Percentiles rank a stretch among this genome's conserved stretches.
These are phyloP conservation scores for Euphrasia arctica DNA, from an alignment of 305 asterid genomes.

Conservation along the genomic window DNA sequence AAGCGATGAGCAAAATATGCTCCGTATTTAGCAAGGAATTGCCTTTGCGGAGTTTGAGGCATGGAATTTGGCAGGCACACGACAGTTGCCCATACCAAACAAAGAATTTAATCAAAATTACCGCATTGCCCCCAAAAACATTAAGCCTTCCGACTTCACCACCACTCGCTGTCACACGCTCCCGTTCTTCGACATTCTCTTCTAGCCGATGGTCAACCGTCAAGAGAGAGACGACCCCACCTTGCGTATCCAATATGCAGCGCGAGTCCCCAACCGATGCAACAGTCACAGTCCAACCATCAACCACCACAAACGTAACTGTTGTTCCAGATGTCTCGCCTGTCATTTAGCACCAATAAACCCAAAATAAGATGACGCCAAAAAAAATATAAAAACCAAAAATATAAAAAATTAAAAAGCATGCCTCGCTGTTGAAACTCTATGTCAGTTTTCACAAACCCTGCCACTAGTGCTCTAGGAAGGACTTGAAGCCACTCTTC, in stretches of 20 bases:
- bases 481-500: conserved; percentile 95
- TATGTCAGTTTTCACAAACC: conserved; percentile 91
- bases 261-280: conserved; percentile 98
- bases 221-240: conserved; percentile 77
- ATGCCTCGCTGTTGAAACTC: conserved; percentile 87
- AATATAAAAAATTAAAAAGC: conserved; percentile 15
- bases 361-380: conserved; percentile 24
- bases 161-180: conserved; percentile 96
- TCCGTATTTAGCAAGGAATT: too few species aligned
- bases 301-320: conserved; percentile 85
- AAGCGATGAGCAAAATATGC: not conserved
- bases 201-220: conserved; percentile 96
- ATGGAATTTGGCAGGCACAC: too few species aligned
- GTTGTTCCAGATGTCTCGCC: conserved; percentile 97
- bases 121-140: conserved; percentile 90
- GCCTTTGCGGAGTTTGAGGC: too few species aligned
- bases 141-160: conserved; percentile 98
- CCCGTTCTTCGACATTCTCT: conserved; percentile 95
- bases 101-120: conserved; percentile 19
- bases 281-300: conserved; percentile 96
- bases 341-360: conserved; percentile 32
- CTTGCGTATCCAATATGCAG: conserved; percentile 89
- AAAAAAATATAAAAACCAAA: not conserved
- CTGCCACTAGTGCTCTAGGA: conserved; percentile 89
- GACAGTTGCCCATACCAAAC: too few species aligned